phyloP scores from a whole-genome alignment of 2,329 filamentous ascomycete genomes.

The Lachnellula hyalina region DNA sequence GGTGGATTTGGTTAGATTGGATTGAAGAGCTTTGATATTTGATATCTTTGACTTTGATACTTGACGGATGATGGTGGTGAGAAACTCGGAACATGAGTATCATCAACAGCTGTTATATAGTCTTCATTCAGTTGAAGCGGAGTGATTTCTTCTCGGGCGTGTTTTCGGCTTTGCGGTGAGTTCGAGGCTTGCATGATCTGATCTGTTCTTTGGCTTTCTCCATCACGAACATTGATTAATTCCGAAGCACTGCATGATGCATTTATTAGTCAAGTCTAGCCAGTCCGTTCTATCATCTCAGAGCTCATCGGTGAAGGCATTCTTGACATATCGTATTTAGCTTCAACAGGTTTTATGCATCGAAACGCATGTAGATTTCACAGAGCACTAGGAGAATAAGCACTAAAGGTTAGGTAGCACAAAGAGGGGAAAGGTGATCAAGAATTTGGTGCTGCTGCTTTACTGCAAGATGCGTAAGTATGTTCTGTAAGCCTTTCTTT shows the following conservation, averaged over 20 bases:
- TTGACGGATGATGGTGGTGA: not conserved
- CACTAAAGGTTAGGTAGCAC: too few relatives aligned
- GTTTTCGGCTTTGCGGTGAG: not conserved
- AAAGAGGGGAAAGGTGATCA: too few relatives aligned
- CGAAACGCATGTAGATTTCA: too few relatives aligned
- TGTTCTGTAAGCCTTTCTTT: too few relatives aligned
- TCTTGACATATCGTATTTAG: not conserved
- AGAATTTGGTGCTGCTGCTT: too few relatives aligned
- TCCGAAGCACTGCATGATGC: not conserved
- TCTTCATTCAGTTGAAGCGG: too few relatives aligned
- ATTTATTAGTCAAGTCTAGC: not conserved
- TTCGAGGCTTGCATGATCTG: not conserved
- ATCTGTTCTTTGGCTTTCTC: not conserved
- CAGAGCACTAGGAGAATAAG: too few relatives aligned
- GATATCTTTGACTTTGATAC: not conserved
- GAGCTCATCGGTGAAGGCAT: too few relatives aligned
- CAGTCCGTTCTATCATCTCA: not conserved
- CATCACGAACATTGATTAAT: not conserved
- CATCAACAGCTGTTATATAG: too few relatives aligned
- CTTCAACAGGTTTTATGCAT: too few relatives aligned
- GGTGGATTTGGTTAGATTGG: not conserved
- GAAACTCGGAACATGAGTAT: not conserved
- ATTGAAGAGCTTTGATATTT: not conserved
- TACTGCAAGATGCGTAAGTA: too few relatives aligned
- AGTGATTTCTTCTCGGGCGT: not conserved